A percentile compares a stretch with the other conserved stretches of the same genome.
Conservation (phyloP, 805 yeast species). For the Maudiozyma pseudohumilis region DNA sequence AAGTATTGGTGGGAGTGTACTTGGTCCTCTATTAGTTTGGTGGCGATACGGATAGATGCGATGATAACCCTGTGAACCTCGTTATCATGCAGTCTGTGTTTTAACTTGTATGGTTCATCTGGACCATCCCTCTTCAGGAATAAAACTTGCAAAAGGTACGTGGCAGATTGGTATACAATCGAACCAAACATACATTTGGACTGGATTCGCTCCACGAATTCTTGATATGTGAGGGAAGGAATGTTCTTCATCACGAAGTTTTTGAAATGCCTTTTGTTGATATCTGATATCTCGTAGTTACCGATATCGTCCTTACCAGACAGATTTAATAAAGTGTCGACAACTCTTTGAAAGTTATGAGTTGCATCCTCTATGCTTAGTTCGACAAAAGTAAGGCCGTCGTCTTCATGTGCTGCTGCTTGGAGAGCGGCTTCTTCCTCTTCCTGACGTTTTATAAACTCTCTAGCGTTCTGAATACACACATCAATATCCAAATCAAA, state of each 20-base stretch:
- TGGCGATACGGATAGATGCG: slow-evolving; percentile 35
- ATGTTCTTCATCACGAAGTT: slow-evolving; percentile 23
- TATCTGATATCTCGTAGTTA: slow-evolving; percentile 1
- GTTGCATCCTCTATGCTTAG: slow-evolving; percentile 8
- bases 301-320: slow-evolving; percentile 7
- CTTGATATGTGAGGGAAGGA: slow-evolving; percentile 19
- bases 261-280: slow-evolving; percentile 6
- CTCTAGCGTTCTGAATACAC: slow-evolving; percentile 1
- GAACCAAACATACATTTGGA: slow-evolving; percentile 24
- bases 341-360: slow-evolving; percentile 12
- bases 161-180: slow-evolving; percentile 22
- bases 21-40: slow-evolving; percentile 36
- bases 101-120: slow-evolving; percentile 9
- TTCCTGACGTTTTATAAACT: slow-evolving; percentile 1
- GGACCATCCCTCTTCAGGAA: slow-evolving; percentile 13
- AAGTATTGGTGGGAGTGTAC: slow-evolving; percentile 35
- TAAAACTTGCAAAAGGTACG: slow-evolving; percentile 19
- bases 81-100: slow-evolving; percentile 29
- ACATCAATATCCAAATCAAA: slow-evolving; percentile 5
- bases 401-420: too few relatives aligned
- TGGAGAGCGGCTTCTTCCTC: neutral
- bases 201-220: slow-evolving; percentile 21
- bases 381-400: neutral
- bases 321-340: slow-evolving; percentile 8
- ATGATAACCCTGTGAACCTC: slow-evolving; percentile 36